These are phyloP conservation scores for Hirschfeldia incana DNA, from an alignment of 345 rosid genomes.

Conservation along the genomic window DNA sequence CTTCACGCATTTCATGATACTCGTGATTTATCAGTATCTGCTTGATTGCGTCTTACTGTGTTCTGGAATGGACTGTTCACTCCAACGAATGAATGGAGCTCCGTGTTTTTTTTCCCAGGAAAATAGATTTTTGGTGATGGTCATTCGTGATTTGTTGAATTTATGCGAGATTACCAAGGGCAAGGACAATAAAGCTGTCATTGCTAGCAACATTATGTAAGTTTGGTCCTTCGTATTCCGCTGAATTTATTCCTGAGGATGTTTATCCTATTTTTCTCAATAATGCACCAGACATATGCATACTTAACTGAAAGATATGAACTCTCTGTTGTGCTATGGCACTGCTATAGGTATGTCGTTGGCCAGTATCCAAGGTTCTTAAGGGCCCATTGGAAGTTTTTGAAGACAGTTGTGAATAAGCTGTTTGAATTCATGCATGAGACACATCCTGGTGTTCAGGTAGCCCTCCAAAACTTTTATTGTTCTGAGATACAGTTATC, in stretches of 20 bases:
- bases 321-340: background rate
- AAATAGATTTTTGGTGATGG: slow-evolving; percentile 98
- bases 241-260: slow-evolving; percentile 4
- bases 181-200: slow-evolving; percentile 98
- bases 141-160: slow-evolving; percentile 92
- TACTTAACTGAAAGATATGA: background rate
- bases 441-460: slow-evolving; percentile 99
- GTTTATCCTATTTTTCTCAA: background rate
- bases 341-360: slow-evolving; percentile 89
- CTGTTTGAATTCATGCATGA: slow-evolving; percentile 99
- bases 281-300: background rate
- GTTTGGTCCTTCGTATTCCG: slow-evolving; percentile 28
- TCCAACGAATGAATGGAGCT: slow-evolving; percentile 8
- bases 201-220: slow-evolving; percentile 99
- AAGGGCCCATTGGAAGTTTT: slow-evolving; percentile 98
- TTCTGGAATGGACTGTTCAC: slow-evolving; percentile 5
- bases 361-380: slow-evolving; percentile 99
- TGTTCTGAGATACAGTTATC: background rate
- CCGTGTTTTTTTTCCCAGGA: slow-evolving; percentile 58
- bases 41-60: background rate
- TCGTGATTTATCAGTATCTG: slow-evolving; percentile 20
- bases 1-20: background rate
- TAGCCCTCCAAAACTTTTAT: slow-evolving; percentile 29
- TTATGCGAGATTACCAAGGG: slow-evolving; percentile 97
- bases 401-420: slow-evolving; percentile 98